These are phyloP conservation scores for Hyphodiscus hymeniophilus DNA, from an alignment of 495 filamentous ascomycete genomes.

Conservation along the genomic window DNA sequence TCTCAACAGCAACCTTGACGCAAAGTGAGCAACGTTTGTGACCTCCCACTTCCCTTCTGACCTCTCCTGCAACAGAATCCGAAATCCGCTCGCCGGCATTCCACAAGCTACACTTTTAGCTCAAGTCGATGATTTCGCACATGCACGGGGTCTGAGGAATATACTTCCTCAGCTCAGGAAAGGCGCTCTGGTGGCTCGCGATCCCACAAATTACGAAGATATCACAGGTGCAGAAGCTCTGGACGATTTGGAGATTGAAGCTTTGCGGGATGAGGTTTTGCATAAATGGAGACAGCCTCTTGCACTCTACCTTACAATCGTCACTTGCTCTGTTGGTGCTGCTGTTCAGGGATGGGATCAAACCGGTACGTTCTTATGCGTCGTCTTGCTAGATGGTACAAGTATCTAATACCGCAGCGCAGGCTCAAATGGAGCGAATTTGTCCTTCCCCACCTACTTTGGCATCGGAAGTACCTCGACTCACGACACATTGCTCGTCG, in stretches of 20 bases:
- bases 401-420: background rate
- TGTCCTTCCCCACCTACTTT: constrained; percentile 14
- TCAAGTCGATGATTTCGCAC: constrained; percentile 48
- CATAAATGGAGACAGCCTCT: constrained; percentile 58
- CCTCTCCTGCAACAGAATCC: background rate
- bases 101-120: constrained; percentile 37
- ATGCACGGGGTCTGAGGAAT: constrained; percentile 29
- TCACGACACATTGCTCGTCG: constrained; percentile 39
- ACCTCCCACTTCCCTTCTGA: background rate
- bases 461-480: constrained; percentile 18
- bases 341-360: constrained; percentile 63
- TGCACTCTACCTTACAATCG: constrained; percentile 50
- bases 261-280: constrained; percentile 45
- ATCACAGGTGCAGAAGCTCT: constrained; percentile 41
- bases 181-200: constrained; percentile 54
- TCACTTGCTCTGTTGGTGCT: constrained; percentile 61
- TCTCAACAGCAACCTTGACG: background rate
- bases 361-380: constrained; percentile 1
- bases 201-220: constrained; percentile 36
- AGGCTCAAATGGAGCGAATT: constrained; percentile 16
- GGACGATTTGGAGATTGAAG: constrained; percentile 39
- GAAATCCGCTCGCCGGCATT: constrained; percentile 49
- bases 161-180: constrained; percentile 42
- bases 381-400: background rate
- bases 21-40: background rate